Evolutionary conservation across 164 flowering plant genomes (phyloP).

Genomic region (Magnolia changhungtana): DNA sequence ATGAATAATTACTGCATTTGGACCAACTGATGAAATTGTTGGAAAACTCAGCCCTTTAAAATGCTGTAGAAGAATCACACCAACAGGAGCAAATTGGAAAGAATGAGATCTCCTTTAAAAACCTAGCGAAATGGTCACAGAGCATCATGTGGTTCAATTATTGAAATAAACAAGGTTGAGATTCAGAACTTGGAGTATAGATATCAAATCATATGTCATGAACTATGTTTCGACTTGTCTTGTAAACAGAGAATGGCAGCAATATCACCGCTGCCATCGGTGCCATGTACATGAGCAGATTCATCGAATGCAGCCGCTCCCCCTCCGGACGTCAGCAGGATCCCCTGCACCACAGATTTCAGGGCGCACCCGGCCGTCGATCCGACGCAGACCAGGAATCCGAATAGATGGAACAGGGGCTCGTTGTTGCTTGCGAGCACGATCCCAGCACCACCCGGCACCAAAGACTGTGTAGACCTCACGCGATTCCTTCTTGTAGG

Average conservation of each 20-base stretch:
- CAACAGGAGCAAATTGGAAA: too few relatives aligned
- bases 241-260: constrained; percentile 65
- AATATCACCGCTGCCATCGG: constrained; percentile 85
- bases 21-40: too few relatives aligned
- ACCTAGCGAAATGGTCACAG: too few relatives aligned
- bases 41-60: too few relatives aligned
- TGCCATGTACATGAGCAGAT: constrained; percentile 86
- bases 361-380: constrained; percentile 87
- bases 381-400: constrained; percentile 74
- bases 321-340: constrained; percentile 67
- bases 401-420: constrained; percentile 79
- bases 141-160: too few relatives aligned
- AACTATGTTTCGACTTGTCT: too few relatives aligned
- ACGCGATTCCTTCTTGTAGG: constrained; percentile 67
- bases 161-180: too few relatives aligned
- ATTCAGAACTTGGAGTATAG: too few relatives aligned
- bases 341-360: constrained; percentile 88
- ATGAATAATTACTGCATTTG: too few relatives aligned
- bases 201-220: too few relatives aligned
- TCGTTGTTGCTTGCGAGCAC: constrained; percentile 85
- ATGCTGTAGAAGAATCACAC: too few relatives aligned
- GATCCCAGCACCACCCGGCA: constrained; percentile 92
- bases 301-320: constrained; percentile 89
- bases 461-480: constrained; percentile 63
- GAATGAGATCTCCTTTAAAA: too few relatives aligned